Conservation (phyloP, 1,284 basidiomycete genomes). For the Moesziomyces aphidis region DNA sequence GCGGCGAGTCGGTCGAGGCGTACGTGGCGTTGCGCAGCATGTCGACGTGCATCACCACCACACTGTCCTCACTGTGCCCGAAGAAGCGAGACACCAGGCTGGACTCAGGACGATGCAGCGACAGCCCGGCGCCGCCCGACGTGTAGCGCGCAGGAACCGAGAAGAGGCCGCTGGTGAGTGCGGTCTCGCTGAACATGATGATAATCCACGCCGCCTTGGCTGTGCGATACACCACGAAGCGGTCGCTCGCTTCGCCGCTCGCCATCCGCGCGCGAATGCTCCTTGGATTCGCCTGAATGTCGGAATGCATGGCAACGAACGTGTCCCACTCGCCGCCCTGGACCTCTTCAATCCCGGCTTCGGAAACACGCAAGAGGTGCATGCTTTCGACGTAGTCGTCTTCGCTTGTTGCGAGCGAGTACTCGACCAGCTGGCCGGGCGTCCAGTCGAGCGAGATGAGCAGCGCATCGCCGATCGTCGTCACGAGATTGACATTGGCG, state of each 20-base stretch:
- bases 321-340: conserved; percentile 5
- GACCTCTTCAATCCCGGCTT: neutral
- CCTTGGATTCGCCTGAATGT: neutral
- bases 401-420: conserved; percentile 8
- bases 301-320: conserved; percentile 11
- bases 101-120: neutral
- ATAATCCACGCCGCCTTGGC: conserved; percentile 8
- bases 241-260: neutral
- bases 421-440: conserved; percentile 24
- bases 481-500: conserved; percentile 70
- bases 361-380: conserved; percentile 3
- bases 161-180: conserved; percentile 15
- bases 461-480: conserved; percentile 18
- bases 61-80: conserved; percentile 15
- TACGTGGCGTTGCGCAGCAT: conserved; percentile 46
- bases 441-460: conserved; percentile 23
- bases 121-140: neutral
- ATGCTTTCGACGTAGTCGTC: conserved; percentile 6
- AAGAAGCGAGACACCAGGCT: conserved; percentile 27
- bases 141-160: conserved; percentile 9
- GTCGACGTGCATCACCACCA: conserved; percentile 29
- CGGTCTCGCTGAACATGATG: conserved; percentile 12
- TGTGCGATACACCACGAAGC: conserved; percentile 20
- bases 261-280: conserved; percentile 4
- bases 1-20: conserved; percentile 7